Conservation (phyloP, 305 asterid genomes). For the Fraxinus nigra region DNA sequence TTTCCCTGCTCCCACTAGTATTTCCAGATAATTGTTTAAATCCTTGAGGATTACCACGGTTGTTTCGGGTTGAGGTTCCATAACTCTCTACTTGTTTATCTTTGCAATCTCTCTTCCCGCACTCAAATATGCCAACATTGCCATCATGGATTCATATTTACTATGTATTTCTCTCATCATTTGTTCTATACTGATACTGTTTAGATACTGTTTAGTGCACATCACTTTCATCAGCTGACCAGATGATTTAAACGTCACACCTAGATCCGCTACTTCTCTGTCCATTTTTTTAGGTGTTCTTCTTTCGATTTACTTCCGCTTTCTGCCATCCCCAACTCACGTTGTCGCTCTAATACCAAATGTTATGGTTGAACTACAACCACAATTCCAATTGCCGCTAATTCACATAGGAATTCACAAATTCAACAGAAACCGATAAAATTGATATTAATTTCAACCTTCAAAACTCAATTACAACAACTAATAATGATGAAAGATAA, state of each 20-base stretch:
- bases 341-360: not conserved
- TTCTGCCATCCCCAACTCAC: not conserved
- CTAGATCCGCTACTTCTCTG: not conserved
- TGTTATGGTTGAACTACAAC: not conserved
- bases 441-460: no score
- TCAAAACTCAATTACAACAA: no score
- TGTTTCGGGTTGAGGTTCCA: no score
- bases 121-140: not conserved
- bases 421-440: no score
- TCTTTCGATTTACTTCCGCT: not conserved
- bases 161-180: not conserved
- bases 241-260: not conserved
- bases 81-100: not conserved
- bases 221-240: not conserved
- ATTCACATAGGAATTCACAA: no score
- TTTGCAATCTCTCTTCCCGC: not conserved
- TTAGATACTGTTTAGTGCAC: not conserved
- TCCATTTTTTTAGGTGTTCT: not conserved
- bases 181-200: not conserved
- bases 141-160: not conserved
- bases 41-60: no score
- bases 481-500: no score
- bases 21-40: no score
- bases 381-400: no score
- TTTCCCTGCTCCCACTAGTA: no score